Evolutionary conservation across 805 yeast species (phyloP).

Genomic region (Kregervanrija fluxuum): DNA sequence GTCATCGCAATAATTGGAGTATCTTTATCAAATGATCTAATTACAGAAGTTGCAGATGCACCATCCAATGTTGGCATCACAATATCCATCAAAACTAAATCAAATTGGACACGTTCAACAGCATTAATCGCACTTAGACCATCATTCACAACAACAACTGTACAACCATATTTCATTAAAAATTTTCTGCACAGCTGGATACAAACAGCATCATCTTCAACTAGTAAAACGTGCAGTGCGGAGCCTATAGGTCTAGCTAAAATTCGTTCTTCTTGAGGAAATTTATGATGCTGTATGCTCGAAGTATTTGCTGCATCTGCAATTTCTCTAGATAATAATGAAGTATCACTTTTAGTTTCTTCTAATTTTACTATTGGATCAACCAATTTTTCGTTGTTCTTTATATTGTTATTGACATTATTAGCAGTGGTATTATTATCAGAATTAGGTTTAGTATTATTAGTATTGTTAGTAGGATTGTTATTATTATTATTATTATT

Average conservation of each 20-base stretch:
- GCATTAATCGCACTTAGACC: constrained; percentile 83
- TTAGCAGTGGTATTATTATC: neutral
- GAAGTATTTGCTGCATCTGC: no score
- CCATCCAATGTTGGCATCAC: constrained; percentile 88
- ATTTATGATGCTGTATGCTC: neutral
- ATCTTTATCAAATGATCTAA: constrained; percentile 72
- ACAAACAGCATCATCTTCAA: constrained; percentile 78
- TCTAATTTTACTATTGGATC: neutral
- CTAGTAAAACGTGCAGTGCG: constrained; percentile 60
- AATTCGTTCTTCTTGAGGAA: constrained; percentile 10
- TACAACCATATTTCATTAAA: constrained; percentile 80
- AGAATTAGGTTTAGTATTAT: neutral
- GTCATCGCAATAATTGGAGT: constrained; percentile 96
- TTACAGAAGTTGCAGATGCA: constrained; percentile 84
- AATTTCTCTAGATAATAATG: no score
- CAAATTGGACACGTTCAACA: constrained; percentile 64
- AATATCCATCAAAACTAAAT: constrained; percentile 77
- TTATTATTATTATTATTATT: neutral
- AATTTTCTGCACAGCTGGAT: constrained; percentile 79
- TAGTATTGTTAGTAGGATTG: constrained; percentile 2
- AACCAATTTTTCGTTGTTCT: constrained; percentile 3
- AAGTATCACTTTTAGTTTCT: no score
- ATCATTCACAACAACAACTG: constrained; percentile 87
- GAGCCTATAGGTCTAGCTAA: constrained; percentile 27
- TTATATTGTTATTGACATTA: constrained; percentile 1